Base-by-base conservation (phyloP, 495 filamentous ascomycete genomes). In the Tricharina praecox region DNA sequence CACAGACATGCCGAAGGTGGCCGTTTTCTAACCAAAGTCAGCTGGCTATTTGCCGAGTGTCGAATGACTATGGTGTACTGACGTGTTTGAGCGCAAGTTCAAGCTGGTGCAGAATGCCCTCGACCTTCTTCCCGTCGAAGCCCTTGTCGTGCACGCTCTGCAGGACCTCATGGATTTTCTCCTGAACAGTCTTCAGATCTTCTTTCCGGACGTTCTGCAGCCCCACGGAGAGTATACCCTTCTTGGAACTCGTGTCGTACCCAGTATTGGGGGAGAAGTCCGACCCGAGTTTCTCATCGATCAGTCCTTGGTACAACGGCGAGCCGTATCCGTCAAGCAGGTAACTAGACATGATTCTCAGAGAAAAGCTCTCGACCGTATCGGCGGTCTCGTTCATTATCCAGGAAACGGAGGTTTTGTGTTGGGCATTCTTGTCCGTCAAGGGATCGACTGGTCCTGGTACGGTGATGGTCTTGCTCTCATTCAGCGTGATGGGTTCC, bases 211-310 rank as follows among this genome's bases (percentile, higher is more conserved):
- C 83, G 25, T 86, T 92, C 36, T 75, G 92, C 3, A 96, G 67
- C 16, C 90, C 90, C 45, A 95, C 72, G 1, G 90, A 93, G 63
- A 94, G 93, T 19, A 94, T 76, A 2, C 80, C 82, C 4, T 68
- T 71, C 53, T 74, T 82, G 15, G 76, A 77, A 2, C 82, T 82
- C 18, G 71, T 69, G 58, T 96, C 86, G 50, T 82, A 87, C 3
- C 90, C 92, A 1, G 85, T 85, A 56, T 97, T 97, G 4, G 92
- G 83, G 25, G 81, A 90, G 66, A 85, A 97, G 47, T 93, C 85
- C 4, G 83, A 81, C 43, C 90, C 90, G 13, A 96, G 68, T 16
- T 87, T 87, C 51, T 81, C 77, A 57, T 96, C 90, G 50, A 97
- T 82, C 33, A 96, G 67, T n/a, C 77, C 79, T 43, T 77, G 78